A percentile compares a stretch with the other conserved stretches of the same genome.
Conservation (phyloP, 116 monocot genomes). For the Zostera marina region DNA sequence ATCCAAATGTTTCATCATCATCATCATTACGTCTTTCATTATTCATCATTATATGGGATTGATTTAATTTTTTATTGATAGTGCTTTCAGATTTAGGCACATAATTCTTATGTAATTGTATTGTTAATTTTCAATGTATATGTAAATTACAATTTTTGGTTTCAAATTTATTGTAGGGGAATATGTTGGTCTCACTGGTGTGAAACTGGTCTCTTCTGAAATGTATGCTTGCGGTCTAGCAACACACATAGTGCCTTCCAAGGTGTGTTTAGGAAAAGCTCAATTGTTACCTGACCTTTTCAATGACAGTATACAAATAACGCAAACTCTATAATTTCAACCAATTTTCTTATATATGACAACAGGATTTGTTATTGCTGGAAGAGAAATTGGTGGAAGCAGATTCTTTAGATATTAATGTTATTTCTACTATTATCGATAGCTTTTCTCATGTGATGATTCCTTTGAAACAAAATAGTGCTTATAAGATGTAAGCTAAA, state of each 20-base stretch:
- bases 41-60: too few relatives aligned
- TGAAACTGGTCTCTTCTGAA: conserved; percentile 66
- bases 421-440: conserved; percentile 50
- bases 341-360: neutral
- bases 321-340: too few relatives aligned
- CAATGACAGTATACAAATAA: too few relatives aligned
- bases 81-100: too few relatives aligned
- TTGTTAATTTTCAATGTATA: neutral
- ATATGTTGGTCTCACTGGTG: conserved; percentile 88
- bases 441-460: conserved; percentile 52
- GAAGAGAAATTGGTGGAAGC: conserved; percentile 47
- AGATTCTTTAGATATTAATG: conserved; percentile 41
- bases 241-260: conserved; percentile 76
- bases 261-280: conserved; percentile 20
- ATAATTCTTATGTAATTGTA: too few relatives aligned
- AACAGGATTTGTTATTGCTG: conserved; percentile 44
- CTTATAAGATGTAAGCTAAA: conserved; percentile 4
- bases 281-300: neutral
- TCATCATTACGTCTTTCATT: too few relatives aligned
- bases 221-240: conserved; percentile 98
- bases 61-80: too few relatives aligned
- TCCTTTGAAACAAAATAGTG: conserved; percentile 45
- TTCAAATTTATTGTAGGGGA: conserved; percentile 44
- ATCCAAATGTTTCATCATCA: too few relatives aligned
- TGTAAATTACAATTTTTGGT: neutral